A percentile compares a stretch with the other conserved stretches of the same genome.
Conservation (phyloP, 78 protist genomes). For the Chrysochromulina tobinii region DNA sequence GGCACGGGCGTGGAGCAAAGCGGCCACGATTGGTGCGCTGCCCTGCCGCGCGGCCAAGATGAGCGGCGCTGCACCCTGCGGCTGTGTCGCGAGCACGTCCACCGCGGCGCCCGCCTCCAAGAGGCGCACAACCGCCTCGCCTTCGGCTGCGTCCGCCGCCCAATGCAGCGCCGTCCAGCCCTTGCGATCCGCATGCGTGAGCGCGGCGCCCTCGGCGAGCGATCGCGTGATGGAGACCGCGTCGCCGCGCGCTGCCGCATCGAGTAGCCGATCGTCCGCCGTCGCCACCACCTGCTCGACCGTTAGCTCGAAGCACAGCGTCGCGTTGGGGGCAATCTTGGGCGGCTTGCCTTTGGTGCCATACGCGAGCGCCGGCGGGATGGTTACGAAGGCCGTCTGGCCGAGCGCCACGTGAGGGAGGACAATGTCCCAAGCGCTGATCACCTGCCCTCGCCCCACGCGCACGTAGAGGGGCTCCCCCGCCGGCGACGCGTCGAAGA, state of each 20-base stretch:
- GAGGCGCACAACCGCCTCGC: too few relatives aligned
- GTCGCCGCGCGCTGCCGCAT: background rate
- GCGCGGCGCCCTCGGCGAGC: background rate
- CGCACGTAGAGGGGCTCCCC: background rate
- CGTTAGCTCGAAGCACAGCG: background rate
- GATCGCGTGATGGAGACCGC: background rate
- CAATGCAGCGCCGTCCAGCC: background rate
- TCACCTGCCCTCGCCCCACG: background rate
- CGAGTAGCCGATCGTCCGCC: background rate
- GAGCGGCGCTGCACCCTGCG: too few relatives aligned
- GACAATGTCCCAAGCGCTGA: background rate
- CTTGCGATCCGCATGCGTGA: background rate
- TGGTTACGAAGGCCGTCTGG: background rate
- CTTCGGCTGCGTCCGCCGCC: background rate
- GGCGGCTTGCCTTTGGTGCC: conserved; percentile 5
- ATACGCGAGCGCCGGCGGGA: background rate
- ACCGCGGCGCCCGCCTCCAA: too few relatives aligned
- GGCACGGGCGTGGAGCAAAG: too few relatives aligned
- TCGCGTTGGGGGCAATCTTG: background rate
- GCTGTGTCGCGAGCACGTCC: too few relatives aligned
- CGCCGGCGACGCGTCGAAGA: background rate
- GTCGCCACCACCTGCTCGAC: background rate
- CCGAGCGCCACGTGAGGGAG: background rate
- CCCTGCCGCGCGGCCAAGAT: too few relatives aligned
- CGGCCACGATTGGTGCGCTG: too few relatives aligned